Base-by-base conservation (phyloP, 805 yeast species). In the Ogataea sp. region DNA sequence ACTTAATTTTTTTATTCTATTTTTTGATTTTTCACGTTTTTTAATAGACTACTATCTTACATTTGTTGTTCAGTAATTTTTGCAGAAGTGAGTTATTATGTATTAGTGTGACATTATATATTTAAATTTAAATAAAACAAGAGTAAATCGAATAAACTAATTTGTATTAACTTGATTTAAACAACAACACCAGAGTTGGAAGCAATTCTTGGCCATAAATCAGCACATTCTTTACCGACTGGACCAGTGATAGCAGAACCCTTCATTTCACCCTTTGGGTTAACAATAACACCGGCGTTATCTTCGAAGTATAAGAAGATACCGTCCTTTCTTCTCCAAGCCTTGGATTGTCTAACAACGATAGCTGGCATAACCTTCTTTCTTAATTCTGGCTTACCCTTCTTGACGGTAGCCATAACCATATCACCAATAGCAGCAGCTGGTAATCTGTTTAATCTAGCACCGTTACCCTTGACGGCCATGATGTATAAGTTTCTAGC, bases 311-410 rank as follows among this genome's bases (percentile, higher is more conserved):
- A 93, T 72, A 93, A 87, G 89, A 71, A 93, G 62, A 88, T 84
- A 84, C 99, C 99, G 68, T 93, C 99, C 82, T 83, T 90, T 84
- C 99, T 87, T 90, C 99, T 90, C 99, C 99, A 93, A 57, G 99
- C 88, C 80, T 89, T 90, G 56, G 98, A 75, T 80, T 93, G 99
- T 78, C 99, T 90, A 56, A 93, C 83, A 67, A 93, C 97, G 62
- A 93, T 87, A 63, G 98, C 98, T 72, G 97, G 98, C 96, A 94
- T 89, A 62, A 93, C 97, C 83, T 93, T 93, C 96, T 93, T 93
- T 83, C 99, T 89, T 71, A 93, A 87, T 78, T 93, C 99, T 71
- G 99, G 99, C 88, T 93, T 93, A 85, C 99, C 99, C 79, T 94
- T 93, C 87, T 93, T 93, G 71, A 93, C 99, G 63, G 99, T 93